Base-by-base conservation (phyloP, 75 land plant species). In the Sequoiadendron giganteum region DNA sequence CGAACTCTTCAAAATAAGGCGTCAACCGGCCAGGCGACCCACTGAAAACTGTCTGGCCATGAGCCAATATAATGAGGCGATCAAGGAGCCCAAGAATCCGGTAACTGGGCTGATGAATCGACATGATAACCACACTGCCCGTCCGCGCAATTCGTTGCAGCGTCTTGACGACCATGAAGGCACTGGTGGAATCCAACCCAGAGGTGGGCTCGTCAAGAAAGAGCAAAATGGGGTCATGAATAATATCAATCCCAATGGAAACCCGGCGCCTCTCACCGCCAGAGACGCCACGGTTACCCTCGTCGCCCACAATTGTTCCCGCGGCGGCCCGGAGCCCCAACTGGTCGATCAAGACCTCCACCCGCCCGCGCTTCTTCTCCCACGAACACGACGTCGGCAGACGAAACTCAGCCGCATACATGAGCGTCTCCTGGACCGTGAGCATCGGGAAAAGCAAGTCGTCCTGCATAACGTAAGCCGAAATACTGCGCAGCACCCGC, bases 181-280 rank as follows among this genome's bases (percentile, higher is more conserved):
- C 97, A 19, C 93, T 91, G 52, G 97, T 95, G 30, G 97, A 95
- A 73, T 96, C 97, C 43, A 96, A 91, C 7, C 97, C 97, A 0
- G 97, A 95, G 0, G 97, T 96, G 0, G 97, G 97, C 86, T 96
- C 97, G 70, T 96, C 97, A 14, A 96, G 94, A 80, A 96, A 96
- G 73, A 96, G 88, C 45, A 96, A 15, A 78, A 95, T 91, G 1
- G 97, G 97, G 86, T 96, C 96, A 43, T 96, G 97, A 52, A 96
- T 92, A 5, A 96, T 95, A 86, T 96, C 96, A 40, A 93, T 94
- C n/a, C 97, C 97, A 11, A 96, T 96, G 43, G 97, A 96, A 15
- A 96, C 97, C 0, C 97, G 89, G 34, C 97, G 89, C 45, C 96
- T 78, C 89, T 96, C 97, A 0, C 97, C 97, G 6, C 97, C 97